Conservation (phyloP, 1,284 basidiomycete genomes). For the Cutaneotrichosporon sp. region DNA sequence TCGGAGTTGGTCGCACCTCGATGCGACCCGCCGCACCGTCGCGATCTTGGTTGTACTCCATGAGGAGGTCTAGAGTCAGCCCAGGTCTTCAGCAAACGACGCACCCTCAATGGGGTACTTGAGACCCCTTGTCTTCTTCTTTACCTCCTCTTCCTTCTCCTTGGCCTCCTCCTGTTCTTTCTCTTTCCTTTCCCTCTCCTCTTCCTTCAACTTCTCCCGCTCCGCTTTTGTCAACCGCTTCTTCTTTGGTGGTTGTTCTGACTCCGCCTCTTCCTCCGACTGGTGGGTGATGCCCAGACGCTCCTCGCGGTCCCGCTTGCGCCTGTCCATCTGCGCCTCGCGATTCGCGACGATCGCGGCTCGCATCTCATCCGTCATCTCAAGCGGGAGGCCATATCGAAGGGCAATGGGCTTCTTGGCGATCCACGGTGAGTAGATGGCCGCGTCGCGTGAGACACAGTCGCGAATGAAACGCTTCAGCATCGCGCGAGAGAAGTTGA, state of each 20-base stretch:
- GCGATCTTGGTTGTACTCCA: conserved; percentile 70
- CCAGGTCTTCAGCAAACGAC: conserved; percentile 19
- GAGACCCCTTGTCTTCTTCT: conserved; percentile 79
- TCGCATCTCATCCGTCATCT: conserved; percentile 79
- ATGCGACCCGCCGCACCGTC: conserved; percentile 31
- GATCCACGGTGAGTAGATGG: conserved; percentile 89
- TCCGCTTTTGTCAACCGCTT: conserved; percentile 61
- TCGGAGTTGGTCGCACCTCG: conserved; percentile 61
- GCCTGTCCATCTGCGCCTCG: conserved; percentile 80
- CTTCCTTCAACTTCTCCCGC: conserved; percentile 26
- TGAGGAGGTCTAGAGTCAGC: conserved; percentile 63
- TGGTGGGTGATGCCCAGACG: conserved; percentile 52
- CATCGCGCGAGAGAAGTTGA: conserved; percentile 93
- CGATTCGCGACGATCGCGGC: conserved; percentile 71
- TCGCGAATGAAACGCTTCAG: conserved; percentile 92
- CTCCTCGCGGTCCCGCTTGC: conserved; percentile 58
- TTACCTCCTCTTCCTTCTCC: conserved; percentile 56
- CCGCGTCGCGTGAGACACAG: conserved; percentile 82
- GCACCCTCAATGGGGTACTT: conserved; percentile 60
- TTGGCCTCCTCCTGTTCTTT: conserved; percentile 28
- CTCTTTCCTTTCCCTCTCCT: conserved; percentile 51
- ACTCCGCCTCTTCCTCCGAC: conserved; percentile 69
- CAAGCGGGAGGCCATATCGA: conserved; percentile 72
- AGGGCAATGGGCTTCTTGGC: conserved; percentile 79
- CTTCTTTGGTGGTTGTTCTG: conserved; percentile 59